phyloP scores from a whole-genome alignment of 192 early-diverging fungal species.

The Backusella psychrophila region DNA sequence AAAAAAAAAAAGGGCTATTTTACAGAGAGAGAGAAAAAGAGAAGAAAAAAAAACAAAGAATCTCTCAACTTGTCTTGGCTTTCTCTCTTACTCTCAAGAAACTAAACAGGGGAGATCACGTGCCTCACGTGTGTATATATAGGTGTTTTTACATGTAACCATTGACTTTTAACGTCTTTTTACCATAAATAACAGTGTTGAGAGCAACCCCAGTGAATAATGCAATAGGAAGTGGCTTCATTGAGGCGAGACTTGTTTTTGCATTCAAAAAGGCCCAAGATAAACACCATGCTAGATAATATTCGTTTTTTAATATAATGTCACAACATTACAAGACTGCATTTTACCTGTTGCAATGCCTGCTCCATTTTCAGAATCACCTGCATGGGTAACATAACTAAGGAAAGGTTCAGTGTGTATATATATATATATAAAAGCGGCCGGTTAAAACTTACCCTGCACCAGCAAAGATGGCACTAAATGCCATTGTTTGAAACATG shows the following conservation, averaged over 20 bases:
- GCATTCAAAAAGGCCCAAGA: conserved; percentile 38
- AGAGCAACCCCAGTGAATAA: conserved; percentile 16
- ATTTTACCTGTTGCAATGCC: conserved; percentile 41
- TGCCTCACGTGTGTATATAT: not conserved
- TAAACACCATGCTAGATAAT: conserved; percentile 36
- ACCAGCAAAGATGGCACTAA: conserved; percentile 33
- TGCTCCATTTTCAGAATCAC: conserved; percentile 39
- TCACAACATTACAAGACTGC: not conserved
- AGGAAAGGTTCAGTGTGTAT: not conserved
- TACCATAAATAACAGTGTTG: conserved; percentile 32
- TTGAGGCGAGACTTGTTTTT: conserved; percentile 12
- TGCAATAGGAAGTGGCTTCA: conserved; percentile 26
- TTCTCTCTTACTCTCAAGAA: not conserved
- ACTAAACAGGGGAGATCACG: not conserved
- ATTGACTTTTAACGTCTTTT: conserved; percentile 35
- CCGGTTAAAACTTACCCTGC: conserved; percentile 23
- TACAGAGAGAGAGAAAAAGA: not conserved
- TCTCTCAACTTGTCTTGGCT: not conserved
- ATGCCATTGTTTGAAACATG: conserved; percentile 31
- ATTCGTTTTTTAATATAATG: too few relatives aligned
- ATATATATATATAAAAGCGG: not conserved
- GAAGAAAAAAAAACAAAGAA: not conserved
- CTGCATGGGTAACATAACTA: conserved; percentile 31
- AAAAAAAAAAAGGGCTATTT: not conserved
- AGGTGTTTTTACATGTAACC: conserved; percentile 26